Percentiles rank a stretch among this genome's conserved stretches.
phyloP scores from a whole-genome alignment of 805 yeast species.

The Candida pini region DNA sequence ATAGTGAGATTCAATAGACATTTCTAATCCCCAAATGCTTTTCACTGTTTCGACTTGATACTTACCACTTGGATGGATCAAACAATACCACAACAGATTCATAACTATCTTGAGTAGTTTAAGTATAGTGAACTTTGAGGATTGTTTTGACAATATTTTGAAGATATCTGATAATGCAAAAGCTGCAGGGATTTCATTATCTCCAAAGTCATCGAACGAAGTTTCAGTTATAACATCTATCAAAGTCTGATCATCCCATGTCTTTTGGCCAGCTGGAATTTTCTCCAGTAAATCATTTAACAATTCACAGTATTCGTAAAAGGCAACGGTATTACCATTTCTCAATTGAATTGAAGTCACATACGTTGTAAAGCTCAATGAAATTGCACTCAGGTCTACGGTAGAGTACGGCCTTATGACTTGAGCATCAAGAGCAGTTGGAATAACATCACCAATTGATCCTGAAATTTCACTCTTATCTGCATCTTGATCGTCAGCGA shows the following conservation, averaged over 20 bases:
- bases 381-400: constrained; percentile 38
- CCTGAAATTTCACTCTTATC: constrained; percentile 9
- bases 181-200: constrained; percentile 25
- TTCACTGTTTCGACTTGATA: constrained; percentile 69
- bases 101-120: constrained; percentile 36
- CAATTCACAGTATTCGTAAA: constrained; percentile 30
- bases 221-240: constrained; percentile 25
- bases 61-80: constrained; percentile 43
- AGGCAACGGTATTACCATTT: constrained; percentile 13
- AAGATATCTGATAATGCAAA: constrained; percentile 41
- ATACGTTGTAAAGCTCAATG: constrained; percentile 28
- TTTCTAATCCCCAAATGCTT: constrained; percentile 55
- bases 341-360: constrained; percentile 14
- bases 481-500: constrained; percentile 2
- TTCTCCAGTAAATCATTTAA: constrained; percentile 35
- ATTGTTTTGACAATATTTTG: constrained; percentile 27
- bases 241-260: constrained; percentile 27
- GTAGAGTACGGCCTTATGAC: constrained; percentile 33
- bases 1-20: constrained; percentile 43
- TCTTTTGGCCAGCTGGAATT: constrained; percentile 35
- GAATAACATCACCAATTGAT: neutral
- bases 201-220: constrained; percentile 10
- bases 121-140: constrained; percentile 30
- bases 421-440: no score
- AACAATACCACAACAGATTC: constrained; percentile 48